Evolutionary conservation across 2,329 filamentous ascomycete species (phyloP).

Genomic region (Penicillium concentricum): DNA sequence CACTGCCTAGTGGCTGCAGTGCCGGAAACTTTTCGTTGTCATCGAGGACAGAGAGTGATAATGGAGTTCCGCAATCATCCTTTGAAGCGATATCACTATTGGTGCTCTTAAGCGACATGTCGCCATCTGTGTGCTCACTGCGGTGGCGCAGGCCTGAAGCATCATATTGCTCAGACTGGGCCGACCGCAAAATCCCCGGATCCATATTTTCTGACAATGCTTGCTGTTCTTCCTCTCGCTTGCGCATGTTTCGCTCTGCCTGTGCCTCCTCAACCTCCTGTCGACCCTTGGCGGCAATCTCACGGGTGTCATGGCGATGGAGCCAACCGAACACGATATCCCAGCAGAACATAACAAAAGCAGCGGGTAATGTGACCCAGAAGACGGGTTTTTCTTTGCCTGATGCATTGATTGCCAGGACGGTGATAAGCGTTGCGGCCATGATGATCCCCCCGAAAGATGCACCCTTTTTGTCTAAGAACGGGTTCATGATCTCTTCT

Average conservation of each 20-base stretch:
- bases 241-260: conserved; percentile 42
- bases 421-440: conserved; percentile 63
- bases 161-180: not conserved
- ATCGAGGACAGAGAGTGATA: conserved; percentile 5
- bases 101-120: not conserved
- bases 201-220: not conserved
- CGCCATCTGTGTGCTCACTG: not conserved
- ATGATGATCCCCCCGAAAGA: conserved; percentile 65
- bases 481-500: conserved; percentile 74
- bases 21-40: conserved; percentile 14
- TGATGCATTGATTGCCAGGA: conserved; percentile 65
- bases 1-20: not conserved
- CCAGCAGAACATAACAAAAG: conserved; percentile 67
- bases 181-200: not conserved
- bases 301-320: conserved; percentile 61
- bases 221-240: conserved; percentile 7
- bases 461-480: conserved; percentile 66
- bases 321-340: conserved; percentile 65
- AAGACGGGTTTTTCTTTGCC: conserved; percentile 59
- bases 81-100: not conserved
- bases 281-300: conserved; percentile 59
- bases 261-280: conserved; percentile 48
- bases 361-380: conserved; percentile 68
- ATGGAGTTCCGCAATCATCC: not conserved
- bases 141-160: not conserved